These are phyloP conservation scores for Gossypium lobatum DNA, from an alignment of 441 rosid species.

Conservation along the genomic window DNA sequence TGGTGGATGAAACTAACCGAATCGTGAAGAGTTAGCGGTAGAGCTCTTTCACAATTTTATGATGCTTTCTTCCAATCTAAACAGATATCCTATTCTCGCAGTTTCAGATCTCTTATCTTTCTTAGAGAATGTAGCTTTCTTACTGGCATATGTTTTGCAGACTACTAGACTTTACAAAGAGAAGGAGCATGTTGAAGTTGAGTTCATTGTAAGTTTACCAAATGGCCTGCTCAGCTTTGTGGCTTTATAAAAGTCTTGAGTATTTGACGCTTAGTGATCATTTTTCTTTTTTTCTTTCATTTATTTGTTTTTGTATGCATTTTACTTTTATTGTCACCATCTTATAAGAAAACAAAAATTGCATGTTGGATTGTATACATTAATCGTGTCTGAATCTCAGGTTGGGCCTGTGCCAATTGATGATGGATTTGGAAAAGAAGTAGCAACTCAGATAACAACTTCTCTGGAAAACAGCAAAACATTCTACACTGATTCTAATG, in stretches of 20 bases:
- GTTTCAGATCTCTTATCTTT: slow-evolving; percentile 7
- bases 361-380: slow-evolving; percentile 6
- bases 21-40: background rate
- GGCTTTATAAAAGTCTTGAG: slow-evolving; percentile 2
- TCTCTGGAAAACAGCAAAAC: slow-evolving; percentile 62
- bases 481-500: slow-evolving; percentile 96
- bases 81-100: background rate
- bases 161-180: slow-evolving; percentile 74
- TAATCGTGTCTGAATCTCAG: slow-evolving; percentile 32
- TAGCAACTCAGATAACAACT: slow-evolving; percentile 72
- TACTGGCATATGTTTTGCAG: slow-evolving; percentile 36
- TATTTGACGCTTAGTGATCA: background rate
- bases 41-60: background rate
- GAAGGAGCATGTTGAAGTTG: slow-evolving; percentile 94
- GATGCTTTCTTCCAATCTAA: background rate
- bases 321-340: slow-evolving; percentile 5
- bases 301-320: slow-evolving; percentile 4
- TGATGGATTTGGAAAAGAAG: slow-evolving; percentile 90
- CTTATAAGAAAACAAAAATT: background rate
- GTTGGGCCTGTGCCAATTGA: slow-evolving; percentile 82
- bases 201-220: slow-evolving; percentile 72
- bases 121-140: background rate
- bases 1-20: slow-evolving; percentile 7
- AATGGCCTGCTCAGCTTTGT: slow-evolving; percentile 10
- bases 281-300: background rate